Percentiles rank a stretch among this genome's conserved stretches.
These are phyloP conservation scores for Adiantum capillusveneris DNA, from an alignment of 75 land plant species.

Conservation along the genomic window DNA sequence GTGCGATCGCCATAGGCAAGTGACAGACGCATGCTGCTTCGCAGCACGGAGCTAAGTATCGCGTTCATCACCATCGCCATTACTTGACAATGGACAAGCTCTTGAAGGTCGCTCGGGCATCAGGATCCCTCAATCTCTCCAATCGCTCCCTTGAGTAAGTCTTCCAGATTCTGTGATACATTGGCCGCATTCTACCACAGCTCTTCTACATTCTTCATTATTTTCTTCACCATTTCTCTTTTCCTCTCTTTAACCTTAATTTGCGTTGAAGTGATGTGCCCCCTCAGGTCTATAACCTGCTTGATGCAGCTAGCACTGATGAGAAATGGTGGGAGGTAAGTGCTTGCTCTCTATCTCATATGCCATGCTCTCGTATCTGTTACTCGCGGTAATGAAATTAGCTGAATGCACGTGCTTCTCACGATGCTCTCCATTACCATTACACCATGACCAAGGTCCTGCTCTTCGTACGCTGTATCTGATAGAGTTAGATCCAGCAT, in stretches of 20 bases:
- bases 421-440: no score
- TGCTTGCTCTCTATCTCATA: no score
- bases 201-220: not conserved
- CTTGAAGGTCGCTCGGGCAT: constrained; percentile 67
- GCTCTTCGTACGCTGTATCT: no score
- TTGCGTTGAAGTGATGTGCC: constrained; percentile 68
- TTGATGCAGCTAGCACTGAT: constrained; percentile 56
- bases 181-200: not conserved
- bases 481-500: no score
- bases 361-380: no score
- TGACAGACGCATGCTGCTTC: no score
- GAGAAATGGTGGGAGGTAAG: constrained; percentile 99
- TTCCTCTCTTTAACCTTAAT: not conserved
- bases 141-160: constrained; percentile 63
- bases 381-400: no score
- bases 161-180: not conserved
- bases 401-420: no score
- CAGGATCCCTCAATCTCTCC: constrained; percentile 92
- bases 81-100: constrained; percentile 86
- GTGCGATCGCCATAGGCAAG: no score
- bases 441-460: no score
- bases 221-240: not conserved
- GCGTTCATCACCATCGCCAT: no score
- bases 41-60: no score
- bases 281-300: constrained; percentile 47